Evolutionary conservation across 2,329 filamentous ascomycete species (phyloP).

Genomic region (Penicillium sp.): DNA sequence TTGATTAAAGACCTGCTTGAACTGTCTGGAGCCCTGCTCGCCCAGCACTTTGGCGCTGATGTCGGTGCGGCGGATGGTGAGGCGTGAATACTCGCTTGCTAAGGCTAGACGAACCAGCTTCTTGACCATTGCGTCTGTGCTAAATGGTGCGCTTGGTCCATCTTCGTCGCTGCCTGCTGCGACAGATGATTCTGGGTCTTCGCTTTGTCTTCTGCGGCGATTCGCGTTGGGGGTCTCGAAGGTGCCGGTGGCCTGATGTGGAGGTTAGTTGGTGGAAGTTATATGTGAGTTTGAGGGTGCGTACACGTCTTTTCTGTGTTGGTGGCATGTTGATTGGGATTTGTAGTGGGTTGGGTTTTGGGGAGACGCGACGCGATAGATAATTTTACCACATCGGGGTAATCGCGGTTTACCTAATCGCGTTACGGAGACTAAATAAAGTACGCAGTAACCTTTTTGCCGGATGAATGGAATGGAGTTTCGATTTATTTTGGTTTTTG

Average conservation of each 20-base stretch:
- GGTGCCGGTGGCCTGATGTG: not conserved
- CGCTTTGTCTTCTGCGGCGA: constrained; percentile 17
- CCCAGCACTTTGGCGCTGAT: constrained; percentile 67
- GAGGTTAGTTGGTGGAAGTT: not conserved
- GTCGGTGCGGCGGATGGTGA: constrained; percentile 56
- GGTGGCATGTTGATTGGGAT: constrained; percentile 21
- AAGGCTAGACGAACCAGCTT: constrained; percentile 61
- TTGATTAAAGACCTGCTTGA: constrained; percentile 70
- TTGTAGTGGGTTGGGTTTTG: not conserved
- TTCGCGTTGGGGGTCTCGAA: not conserved
- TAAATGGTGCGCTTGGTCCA: constrained; percentile 27
- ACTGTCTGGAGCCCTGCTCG: constrained; percentile 61
- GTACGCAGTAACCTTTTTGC: too few relatives aligned
- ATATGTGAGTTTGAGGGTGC: not conserved
- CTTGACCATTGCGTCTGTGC: constrained; percentile 50
- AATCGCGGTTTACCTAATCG: too few relatives aligned
- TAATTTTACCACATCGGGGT: too few relatives aligned
- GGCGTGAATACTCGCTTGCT: constrained; percentile 57
- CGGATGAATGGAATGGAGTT: too few relatives aligned
- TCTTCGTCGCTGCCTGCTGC: constrained; percentile 17
- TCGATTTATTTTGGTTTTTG: too few relatives aligned
- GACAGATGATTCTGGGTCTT: constrained; percentile 2
- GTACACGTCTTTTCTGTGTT: constrained; percentile 31
- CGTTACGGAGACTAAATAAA: too few relatives aligned
- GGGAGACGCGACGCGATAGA: constrained; percentile 24